Conservation (phyloP, 352 stramenopile genomes). For the Pythium brachiatum region DNA sequence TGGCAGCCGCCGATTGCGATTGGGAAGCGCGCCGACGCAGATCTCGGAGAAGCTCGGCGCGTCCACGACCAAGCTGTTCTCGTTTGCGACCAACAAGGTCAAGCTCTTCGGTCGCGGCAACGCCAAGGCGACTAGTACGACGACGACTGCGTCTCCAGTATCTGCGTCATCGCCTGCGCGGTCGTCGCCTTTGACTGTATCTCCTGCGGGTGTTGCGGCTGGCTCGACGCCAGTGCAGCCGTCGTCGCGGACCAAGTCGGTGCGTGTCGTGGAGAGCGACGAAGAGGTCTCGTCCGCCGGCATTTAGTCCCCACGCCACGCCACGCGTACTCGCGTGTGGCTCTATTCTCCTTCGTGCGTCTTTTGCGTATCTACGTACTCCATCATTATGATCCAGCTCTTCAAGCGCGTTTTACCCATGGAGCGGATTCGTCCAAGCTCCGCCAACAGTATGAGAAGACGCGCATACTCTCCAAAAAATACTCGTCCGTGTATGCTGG, state of each 20-base stretch:
- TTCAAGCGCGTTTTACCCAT: too few relatives aligned
- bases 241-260: slow-evolving; percentile 18
- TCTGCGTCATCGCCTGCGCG: slow-evolving; percentile 1
- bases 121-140: not conserved
- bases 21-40: slow-evolving; percentile 52
- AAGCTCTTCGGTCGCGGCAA: slow-evolving; percentile 23
- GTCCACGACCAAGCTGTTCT: slow-evolving; percentile 26
- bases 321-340: too few relatives aligned
- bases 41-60: slow-evolving; percentile 39
- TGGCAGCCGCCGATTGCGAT: slow-evolving; percentile 24
- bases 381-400: too few relatives aligned
- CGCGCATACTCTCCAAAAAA: too few relatives aligned
- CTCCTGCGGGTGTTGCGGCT: not conserved
- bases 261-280: slow-evolving; percentile 19
- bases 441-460: too few relatives aligned
- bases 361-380: too few relatives aligned
- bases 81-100: slow-evolving; percentile 21
- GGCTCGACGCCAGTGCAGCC: not conserved
- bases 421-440: too few relatives aligned
- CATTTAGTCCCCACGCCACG: too few relatives aligned
- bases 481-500: too few relatives aligned
- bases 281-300: slow-evolving; percentile 21
- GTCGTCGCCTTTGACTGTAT: not conserved
- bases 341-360: too few relatives aligned
- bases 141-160: not conserved